A percentile compares a stretch with the other conserved stretches of the same genome.
phyloP scores from a whole-genome alignment of 306 rosid genomes.

The Senna tora region DNA sequence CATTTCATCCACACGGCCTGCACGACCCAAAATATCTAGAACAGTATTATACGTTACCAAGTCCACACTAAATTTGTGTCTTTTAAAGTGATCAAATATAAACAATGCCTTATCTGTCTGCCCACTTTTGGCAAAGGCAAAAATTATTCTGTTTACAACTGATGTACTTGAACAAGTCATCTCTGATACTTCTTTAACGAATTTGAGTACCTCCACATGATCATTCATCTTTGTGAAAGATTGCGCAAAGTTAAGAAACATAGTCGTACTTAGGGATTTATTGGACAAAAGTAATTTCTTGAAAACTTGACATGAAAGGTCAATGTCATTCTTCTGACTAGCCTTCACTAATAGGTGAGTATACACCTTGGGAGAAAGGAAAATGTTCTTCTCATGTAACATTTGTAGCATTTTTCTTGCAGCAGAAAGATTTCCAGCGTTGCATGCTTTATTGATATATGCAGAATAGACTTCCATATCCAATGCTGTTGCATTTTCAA shows the following conservation, averaged over 20 bases:
- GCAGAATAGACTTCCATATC: conserved; percentile 31
- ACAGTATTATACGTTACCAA: conserved; percentile 70
- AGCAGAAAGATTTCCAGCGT: conserved; percentile 48
- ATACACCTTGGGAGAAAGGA: conserved; percentile 42
- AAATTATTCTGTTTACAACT: conserved; percentile 64
- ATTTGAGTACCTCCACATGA: conserved; percentile 46
- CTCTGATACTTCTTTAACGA: conserved; percentile 50
- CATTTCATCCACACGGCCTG: conserved; percentile 61
- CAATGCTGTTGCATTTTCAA: conserved; percentile 47
- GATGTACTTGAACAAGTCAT: conserved; percentile 49
- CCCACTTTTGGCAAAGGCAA: conserved; percentile 66
- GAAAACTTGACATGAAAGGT: conserved; percentile 57
- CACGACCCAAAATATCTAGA: conserved; percentile 71
- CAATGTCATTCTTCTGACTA: conserved; percentile 55
- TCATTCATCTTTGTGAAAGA: conserved; percentile 59
- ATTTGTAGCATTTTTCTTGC: conserved; percentile 53
- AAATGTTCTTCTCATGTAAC: conserved; percentile 44
- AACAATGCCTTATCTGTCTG: conserved; percentile 68
- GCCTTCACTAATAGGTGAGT: conserved; percentile 58
- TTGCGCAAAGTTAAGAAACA: conserved; percentile 58
- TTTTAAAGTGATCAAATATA: conserved; percentile 62
- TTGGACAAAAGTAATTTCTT: conserved; percentile 48
- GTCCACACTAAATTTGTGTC: conserved; percentile 47
- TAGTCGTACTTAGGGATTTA: conserved; percentile 49
- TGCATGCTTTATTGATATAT: conserved; percentile 49